Evolutionary conservation across 2,329 filamentous ascomycete species (phyloP), one percentile per base, ranked within the genome.

Genomic region (Corinectria fuckeliana): DNA sequence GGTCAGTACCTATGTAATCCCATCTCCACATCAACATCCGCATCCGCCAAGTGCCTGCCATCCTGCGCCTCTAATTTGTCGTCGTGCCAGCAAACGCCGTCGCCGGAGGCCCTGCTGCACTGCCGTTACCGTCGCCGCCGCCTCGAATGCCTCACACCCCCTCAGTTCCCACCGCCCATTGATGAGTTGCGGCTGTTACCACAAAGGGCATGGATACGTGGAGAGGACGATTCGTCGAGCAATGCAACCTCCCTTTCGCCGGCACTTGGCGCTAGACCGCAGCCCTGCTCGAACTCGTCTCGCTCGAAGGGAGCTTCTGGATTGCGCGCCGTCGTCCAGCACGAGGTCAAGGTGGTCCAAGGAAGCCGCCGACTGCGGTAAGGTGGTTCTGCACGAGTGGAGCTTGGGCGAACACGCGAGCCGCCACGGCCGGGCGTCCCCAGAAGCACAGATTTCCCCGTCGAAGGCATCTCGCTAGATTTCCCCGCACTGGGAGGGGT

Each of bases 291-390:
- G 42, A 45, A 23, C 39, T 26, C 49, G 39, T 49, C 61, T 71
- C 69, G 68, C 69, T 71, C 69, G 63, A 72, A 72, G 58, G 69
- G 69, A 71, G 60, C 58, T 61, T 55, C 55, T 57, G 45, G 56
- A 50, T 26, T 34, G 51, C 30, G 39, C 50, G 50, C 50, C 56
- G 50, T 55, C 45, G 50, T 47, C 38, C 50, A 47, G 45, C 23
- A 41, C 56, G 38, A 53, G 51, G 56, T 42, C 45, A 38, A 38
- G 49, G 38, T 38, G 25, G 45, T 8, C 32, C n/a, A 16, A 44
- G 30, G 9, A 45, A 23, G 25, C 13, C 32, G 23, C 21, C 32
- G 23, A 49, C 34, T 38, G 28, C 36, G 56, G 50, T 54, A 52
- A 50, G 34, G 44, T 54, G 34, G 18, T n/a, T 16, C 53, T 45